Evolutionary conservation across 768 basidiomycete species (phyloP), one percentile per base, ranked within the genome.

Genomic region (Rhizopogon vesiculosus): DNA sequence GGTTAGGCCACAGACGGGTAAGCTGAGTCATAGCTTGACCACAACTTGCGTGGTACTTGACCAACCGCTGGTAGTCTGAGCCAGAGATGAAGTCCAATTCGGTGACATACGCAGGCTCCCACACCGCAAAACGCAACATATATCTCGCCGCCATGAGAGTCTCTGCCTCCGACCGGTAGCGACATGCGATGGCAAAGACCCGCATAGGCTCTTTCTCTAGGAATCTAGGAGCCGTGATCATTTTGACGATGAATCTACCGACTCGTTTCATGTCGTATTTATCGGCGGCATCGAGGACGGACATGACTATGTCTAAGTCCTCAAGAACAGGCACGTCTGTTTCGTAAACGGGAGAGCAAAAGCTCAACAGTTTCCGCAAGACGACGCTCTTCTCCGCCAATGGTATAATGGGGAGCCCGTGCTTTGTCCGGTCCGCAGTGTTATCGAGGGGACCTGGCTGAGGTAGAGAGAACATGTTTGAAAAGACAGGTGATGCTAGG

Each of bases 401-500:
- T 18, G 77, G 74, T 57, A 82, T 74, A 51, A 82, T 64, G 19
- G 78, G 74, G 3, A 75, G 62, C 1, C 67, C 73, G 42, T 71
- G 64, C 52, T 68, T 69, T 42, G 54, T 72, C 41, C 62, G 61
- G 57, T 72, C 65, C 12, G 64, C 67, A 16, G 62, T 51, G 13
- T 59, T 60, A 44, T 71, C 70, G 8, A 64, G 58, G 9, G 66
- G 53, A 19, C 51, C 45, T 1, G 82, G 75, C 41, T 73, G 72
- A 25, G 83, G 83, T 28, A 85, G 65, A 7, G 75, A 72, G 59
- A 86, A 79, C 72, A 83, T 79, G 58, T 75, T 73, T 46, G 72
- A 71, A 59, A 86, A 86, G 64, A 86, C 78, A 5, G 79, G 73
- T 9, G 86, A 87, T 1, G 82, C 78, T 15, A 83, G 62, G 16